A percentile compares a stretch with the other conserved stretches of the same genome.
Conservation (phyloP, 768 basidiomycete genomes). For the Lactarius indigo region DNA sequence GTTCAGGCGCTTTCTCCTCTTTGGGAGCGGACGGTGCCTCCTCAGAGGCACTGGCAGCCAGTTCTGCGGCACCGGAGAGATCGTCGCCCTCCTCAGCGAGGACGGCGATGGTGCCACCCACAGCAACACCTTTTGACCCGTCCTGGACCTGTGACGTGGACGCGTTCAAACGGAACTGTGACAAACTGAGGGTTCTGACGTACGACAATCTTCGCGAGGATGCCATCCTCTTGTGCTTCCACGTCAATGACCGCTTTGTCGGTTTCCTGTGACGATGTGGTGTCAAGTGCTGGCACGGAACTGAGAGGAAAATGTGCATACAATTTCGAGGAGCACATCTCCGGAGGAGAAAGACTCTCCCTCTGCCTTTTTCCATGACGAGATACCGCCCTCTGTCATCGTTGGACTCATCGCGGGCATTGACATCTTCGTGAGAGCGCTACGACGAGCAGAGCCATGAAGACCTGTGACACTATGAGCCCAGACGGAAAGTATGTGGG, state of each 20-base stretch:
- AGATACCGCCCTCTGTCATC: conserved; percentile 99
- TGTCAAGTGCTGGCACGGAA: conserved; percentile 20
- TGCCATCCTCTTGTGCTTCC: conserved; percentile 96
- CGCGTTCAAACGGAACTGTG: conserved; percentile 3
- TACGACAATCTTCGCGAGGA: conserved; percentile 96
- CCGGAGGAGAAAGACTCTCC: conserved; percentile 87
- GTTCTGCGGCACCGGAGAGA: conserved; percentile 70
- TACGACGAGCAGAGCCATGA: conserved; percentile 73
- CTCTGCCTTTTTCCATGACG: conserved; percentile 95
- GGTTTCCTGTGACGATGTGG: conserved; percentile 67
- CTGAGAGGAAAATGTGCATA: conserved; percentile 38
- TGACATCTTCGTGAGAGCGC: conserved; percentile 81
- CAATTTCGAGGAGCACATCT: conserved; percentile 95
- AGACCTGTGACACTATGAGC: conserved; percentile 50
- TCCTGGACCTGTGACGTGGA: conserved; percentile 55
- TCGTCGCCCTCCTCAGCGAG: conserved; percentile 96
- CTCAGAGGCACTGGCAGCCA: conserved; percentile 63
- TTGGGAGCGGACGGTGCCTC: conserved; percentile 35
- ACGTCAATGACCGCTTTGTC: conserved; percentile 99
- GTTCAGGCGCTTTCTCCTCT: conserved; percentile 40
- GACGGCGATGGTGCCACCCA: conserved; percentile 89
- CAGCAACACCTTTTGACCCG: conserved; percentile 82
- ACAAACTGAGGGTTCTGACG: conserved; percentile 30
- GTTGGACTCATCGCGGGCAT: conserved; percentile 99
- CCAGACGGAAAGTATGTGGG: conserved; percentile 51